Evolutionary conservation across 768 basidiomycete genomes (phyloP).

Genomic region (Psilocybe tampanensis): DNA sequence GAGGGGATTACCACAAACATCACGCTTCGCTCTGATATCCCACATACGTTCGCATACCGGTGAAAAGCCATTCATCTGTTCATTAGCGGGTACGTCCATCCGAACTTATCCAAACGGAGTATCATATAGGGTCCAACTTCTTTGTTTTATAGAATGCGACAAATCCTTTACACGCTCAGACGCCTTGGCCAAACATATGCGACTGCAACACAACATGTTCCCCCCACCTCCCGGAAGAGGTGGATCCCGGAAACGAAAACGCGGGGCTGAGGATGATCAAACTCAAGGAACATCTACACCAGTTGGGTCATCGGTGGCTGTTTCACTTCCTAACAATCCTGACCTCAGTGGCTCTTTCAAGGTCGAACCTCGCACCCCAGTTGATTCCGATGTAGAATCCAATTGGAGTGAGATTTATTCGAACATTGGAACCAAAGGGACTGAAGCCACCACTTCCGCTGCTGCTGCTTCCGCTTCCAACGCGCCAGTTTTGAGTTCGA

Average conservation of each 20-base stretch:
- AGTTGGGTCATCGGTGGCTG: constrained; percentile 20
- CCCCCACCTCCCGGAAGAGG: constrained; percentile 76
- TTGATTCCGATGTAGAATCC: constrained; percentile 40
- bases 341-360: constrained; percentile 55
- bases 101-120: neutral
- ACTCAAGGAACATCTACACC: constrained; percentile 22
- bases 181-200: constrained; percentile 91
- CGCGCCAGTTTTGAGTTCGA: constrained; percentile 1
- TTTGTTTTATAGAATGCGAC: constrained; percentile 71
- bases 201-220: constrained; percentile 80
- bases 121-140: neutral
- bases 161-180: constrained; percentile 95
- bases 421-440: constrained; percentile 9
- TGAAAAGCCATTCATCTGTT: constrained; percentile 90
- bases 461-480: no score
- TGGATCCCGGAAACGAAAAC: constrained; percentile 71
- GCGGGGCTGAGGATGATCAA: constrained; percentile 43
- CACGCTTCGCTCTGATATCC: constrained; percentile 87
- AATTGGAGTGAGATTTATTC: constrained; percentile 18
- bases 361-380: constrained; percentile 51
- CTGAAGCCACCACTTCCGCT: neutral
- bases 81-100: constrained; percentile 64
- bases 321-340: constrained; percentile 26
- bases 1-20: constrained; percentile 82
- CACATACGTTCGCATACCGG: constrained; percentile 93